Evolutionary conservation across 1,139 yeast species (phyloP).

Genomic region (Debaryomyces sp.): DNA sequence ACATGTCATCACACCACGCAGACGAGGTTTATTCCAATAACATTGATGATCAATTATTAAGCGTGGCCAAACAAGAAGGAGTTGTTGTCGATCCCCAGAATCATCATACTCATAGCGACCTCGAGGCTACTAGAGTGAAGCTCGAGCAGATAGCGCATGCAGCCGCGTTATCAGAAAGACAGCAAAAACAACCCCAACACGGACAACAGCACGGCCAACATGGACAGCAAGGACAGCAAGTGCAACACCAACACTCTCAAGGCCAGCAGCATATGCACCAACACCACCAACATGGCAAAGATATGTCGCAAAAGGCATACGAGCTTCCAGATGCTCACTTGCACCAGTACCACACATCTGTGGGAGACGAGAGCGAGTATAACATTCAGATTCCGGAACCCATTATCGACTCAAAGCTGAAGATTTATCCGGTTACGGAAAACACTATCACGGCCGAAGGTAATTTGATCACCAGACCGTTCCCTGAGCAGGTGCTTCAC

Average conservation of each 20-base stretch:
- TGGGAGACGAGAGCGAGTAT: conserved; percentile 45
- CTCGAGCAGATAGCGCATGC: conserved; percentile 38
- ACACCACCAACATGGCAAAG: conserved; percentile 11
- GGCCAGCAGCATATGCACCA: conserved; percentile 14
- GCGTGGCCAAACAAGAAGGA: conserved; percentile 38
- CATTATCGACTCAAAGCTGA: conserved; percentile 46
- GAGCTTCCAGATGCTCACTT: conserved; percentile 18
- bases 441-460: conserved; percentile 54
- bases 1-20: conserved; percentile 25
- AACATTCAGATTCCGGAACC: conserved; percentile 55
- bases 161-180: conserved; percentile 22
- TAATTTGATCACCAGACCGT: conserved; percentile 56
- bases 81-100: conserved; percentile 21
- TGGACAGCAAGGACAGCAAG: conserved; percentile 22
- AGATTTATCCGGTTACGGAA: conserved; percentile 50
- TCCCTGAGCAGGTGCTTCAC: conserved; percentile 56
- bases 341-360: conserved; percentile 23
- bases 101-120: conserved; percentile 24
- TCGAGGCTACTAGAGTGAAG: conserved; percentile 32
- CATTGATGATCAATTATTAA: conserved; percentile 49
- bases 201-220: conserved; percentile 21
- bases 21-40: conserved; percentile 45
- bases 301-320: conserved; percentile 13
- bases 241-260: conserved; percentile 13
- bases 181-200: conserved; percentile 20